phyloP scores from a whole-genome alignment of 2,329 filamentous ascomycete genomes.

The Epichloe scottii region DNA sequence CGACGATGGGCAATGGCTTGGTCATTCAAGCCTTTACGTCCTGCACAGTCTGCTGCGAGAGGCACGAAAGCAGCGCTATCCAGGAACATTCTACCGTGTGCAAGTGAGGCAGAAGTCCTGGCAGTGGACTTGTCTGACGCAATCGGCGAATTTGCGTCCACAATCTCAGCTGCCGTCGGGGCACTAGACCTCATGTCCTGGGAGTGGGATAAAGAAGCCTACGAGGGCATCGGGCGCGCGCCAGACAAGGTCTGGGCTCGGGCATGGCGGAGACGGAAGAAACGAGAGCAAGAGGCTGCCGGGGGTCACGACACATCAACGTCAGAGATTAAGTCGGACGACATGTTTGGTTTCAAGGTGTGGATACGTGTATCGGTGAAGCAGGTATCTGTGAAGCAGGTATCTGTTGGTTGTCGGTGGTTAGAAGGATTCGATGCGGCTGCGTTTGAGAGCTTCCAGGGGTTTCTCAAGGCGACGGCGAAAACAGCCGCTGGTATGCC shows the following conservation, averaged over 20 bases:
- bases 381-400: constrained; percentile 31
- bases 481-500: constrained; percentile 4
- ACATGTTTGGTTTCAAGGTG: constrained; percentile 45
- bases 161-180: constrained; percentile 33
- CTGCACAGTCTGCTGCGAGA: constrained; percentile 34
- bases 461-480: constrained; percentile 49
- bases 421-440: constrained; percentile 59
- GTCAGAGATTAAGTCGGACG: constrained; percentile 19
- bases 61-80: constrained; percentile 27
- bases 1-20: constrained; percentile 80
- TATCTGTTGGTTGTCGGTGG: constrained; percentile 45
- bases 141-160: constrained; percentile 22
- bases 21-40: constrained; percentile 63
- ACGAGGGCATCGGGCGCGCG: constrained; percentile 49
- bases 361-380: constrained; percentile 28
- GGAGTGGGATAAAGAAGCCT: constrained; percentile 43
- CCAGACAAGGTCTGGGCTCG: constrained; percentile 69
- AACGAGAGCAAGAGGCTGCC: constrained; percentile 34
- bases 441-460: constrained; percentile 78
- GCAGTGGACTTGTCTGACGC: constrained; percentile 33
- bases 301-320: background rate
- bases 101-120: constrained; percentile 27
- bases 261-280: constrained; percentile 52
- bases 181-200: constrained; percentile 48
- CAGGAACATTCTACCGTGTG: constrained; percentile 29